phyloP scores from a whole-genome alignment of 495 filamentous ascomycete species.

The Neurospora sp. region DNA sequence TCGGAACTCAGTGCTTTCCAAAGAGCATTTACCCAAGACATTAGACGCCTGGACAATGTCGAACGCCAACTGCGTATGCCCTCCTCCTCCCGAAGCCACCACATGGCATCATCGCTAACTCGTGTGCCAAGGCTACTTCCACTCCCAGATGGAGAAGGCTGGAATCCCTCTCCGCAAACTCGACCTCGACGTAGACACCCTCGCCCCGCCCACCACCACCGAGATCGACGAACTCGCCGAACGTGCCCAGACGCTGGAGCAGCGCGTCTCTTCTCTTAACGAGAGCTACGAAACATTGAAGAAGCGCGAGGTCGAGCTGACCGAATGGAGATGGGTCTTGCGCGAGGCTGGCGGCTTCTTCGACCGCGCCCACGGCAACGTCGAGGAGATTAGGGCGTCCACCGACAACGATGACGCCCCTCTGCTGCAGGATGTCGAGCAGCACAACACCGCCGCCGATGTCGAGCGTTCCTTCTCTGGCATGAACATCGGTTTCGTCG shows the following conservation, averaged over 20 bases:
- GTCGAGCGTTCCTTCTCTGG: constrained; percentile 79
- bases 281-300: constrained; percentile 97
- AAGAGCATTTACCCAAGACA: constrained; percentile 93
- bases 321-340: constrained; percentile 95
- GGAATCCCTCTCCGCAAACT: constrained; percentile 72
- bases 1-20: constrained; percentile 88
- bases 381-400: constrained; percentile 89
- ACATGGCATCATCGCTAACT: background rate
- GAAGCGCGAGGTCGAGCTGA: constrained; percentile 92
- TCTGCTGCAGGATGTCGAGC: constrained; percentile 77
- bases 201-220: constrained; percentile 76
- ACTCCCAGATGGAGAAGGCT: constrained; percentile 87
- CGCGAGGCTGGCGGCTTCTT: constrained; percentile 95
- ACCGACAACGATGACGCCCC: constrained; percentile 81
- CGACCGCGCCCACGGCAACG: constrained; percentile 87
- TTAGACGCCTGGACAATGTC: constrained; percentile 92
- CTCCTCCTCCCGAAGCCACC: background rate
- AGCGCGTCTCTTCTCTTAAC: constrained; percentile 80
- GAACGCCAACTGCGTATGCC: constrained; percentile 87
- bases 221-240: constrained; percentile 95
- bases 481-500: constrained; percentile 99
- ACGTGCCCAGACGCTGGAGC: constrained; percentile 82
- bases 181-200: constrained; percentile 72
- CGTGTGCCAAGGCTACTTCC: constrained; percentile 65
- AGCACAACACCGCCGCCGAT: constrained; percentile 64